These are phyloP conservation scores for Sutorius australiensis DNA, from an alignment of 768 basidiomycete genomes.

Conservation along the genomic window DNA sequence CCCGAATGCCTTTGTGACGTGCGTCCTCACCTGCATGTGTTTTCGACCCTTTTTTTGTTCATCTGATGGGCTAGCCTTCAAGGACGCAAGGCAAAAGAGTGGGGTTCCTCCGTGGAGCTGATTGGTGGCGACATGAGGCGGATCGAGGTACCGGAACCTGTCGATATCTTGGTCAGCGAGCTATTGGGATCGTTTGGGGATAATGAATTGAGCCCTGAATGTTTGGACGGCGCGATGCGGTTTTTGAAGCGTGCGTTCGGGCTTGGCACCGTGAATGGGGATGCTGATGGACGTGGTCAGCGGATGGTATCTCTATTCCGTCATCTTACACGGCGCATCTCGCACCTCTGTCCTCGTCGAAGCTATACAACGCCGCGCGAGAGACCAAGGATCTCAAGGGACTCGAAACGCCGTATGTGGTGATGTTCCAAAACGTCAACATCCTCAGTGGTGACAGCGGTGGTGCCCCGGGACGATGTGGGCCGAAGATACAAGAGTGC, in stretches of 20 bases:
- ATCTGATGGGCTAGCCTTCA: slow-evolving; percentile 59
- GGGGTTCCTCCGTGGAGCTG: slow-evolving; percentile 75
- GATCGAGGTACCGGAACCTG: slow-evolving; percentile 77
- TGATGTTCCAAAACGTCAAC: slow-evolving; percentile 95
- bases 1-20: slow-evolving; percentile 94
- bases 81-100: slow-evolving; percentile 74
- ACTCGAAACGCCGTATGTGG: slow-evolving; percentile 94
- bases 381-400: slow-evolving; percentile 63
- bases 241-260: slow-evolving; percentile 73
- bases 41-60: slow-evolving; percentile 14
- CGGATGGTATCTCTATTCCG: slow-evolving; percentile 92
- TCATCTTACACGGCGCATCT: slow-evolving; percentile 94
- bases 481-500: slow-evolving; percentile 85
- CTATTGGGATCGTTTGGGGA: slow-evolving; percentile 96
- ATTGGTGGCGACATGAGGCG: slow-evolving; percentile 94
- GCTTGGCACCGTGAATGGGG: background rate
- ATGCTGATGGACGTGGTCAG: slow-evolving; percentile 39
- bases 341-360: slow-evolving; percentile 91
- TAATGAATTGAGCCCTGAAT: slow-evolving; percentile 97
- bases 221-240: slow-evolving; percentile 91
- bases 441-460: slow-evolving; percentile 76
- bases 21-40: slow-evolving; percentile 33
- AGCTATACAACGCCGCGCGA: slow-evolving; percentile 82
- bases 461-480: slow-evolving; percentile 62
- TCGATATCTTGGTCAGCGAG: slow-evolving; percentile 93